Evolutionary conservation across 768 basidiomycete genomes (phyloP).

Genomic region (Boletus sp.): DNA sequence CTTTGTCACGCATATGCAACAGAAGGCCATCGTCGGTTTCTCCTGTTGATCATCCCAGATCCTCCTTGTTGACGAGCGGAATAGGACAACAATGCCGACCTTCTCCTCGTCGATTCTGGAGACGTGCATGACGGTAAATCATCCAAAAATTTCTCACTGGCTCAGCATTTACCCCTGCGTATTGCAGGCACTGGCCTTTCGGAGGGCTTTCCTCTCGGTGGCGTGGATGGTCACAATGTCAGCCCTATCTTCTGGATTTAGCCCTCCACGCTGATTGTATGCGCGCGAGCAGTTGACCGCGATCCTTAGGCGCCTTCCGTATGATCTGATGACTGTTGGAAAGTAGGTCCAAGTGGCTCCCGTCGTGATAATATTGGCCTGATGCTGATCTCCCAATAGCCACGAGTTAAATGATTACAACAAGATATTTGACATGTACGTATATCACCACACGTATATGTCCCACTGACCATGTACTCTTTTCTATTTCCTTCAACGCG

Average conservation of each 20-base stretch:
- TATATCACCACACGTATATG: conserved; percentile 1
- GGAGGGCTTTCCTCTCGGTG: conserved; percentile 60
- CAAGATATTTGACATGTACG: conserved; percentile 64
- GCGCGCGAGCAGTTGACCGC: background rate
- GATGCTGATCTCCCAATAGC: conserved; percentile 33
- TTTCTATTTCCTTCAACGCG: background rate
- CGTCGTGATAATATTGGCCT: background rate
- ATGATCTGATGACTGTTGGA: conserved; percentile 81
- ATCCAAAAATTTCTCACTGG: background rate
- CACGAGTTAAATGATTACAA: conserved; percentile 79
- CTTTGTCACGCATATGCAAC: conserved; percentile 81
- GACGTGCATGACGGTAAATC: conserved; percentile 65
- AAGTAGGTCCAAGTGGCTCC: conserved; percentile 51
- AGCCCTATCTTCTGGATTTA: conserved; percentile 11
- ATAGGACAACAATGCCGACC: conserved; percentile 71
- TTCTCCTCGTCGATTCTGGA: conserved; percentile 81
- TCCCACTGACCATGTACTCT: background rate
- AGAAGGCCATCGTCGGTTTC: conserved; percentile 54
- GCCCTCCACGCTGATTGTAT: background rate
- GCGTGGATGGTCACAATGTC: conserved; percentile 73
- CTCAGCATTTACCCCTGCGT: background rate
- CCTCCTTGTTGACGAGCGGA: conserved; percentile 1
- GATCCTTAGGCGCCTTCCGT: conserved; percentile 66
- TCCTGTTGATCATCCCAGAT: background rate
- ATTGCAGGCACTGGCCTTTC: conserved; percentile 66